Evolutionary conservation across 225 moss, liverwort and hornwort genomes (phyloP).

Genomic region (Pseudoscleropodium purum): DNA sequence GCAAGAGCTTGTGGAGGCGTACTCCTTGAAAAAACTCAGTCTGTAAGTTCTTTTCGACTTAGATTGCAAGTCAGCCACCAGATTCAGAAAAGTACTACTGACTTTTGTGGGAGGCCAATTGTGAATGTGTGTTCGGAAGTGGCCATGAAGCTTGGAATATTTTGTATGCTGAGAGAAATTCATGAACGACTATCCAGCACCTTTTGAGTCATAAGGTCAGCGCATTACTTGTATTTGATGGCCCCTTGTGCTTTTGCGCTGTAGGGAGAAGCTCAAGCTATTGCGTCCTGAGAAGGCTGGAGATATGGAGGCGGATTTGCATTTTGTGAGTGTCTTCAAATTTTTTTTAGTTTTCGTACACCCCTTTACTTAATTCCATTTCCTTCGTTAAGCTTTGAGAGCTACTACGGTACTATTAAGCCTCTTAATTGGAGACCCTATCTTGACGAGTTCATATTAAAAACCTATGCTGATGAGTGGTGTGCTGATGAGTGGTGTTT

Average conservation of each 20-base stretch:
- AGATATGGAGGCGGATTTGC: conserved; percentile 80
- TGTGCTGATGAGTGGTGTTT: not conserved
- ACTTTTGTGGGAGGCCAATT: not conserved
- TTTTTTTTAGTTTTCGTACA: not conserved
- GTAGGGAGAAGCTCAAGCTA: conserved; percentile 77
- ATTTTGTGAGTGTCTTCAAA: conserved; percentile 35
- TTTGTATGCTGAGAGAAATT: not conserved
- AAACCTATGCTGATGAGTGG: not conserved
- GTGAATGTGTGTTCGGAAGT: not conserved
- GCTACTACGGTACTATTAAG: not conserved
- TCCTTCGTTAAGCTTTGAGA: not conserved
- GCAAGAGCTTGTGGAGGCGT: conserved; percentile 71
- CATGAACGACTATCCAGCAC: not conserved
- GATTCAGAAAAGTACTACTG: not conserved
- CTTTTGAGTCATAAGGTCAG: not conserved
- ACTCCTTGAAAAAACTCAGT: conserved; percentile 63
- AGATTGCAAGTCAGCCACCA: not conserved
- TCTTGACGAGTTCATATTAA: not conserved
- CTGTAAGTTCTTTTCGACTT: conserved; percentile 33
- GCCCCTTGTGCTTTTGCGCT: conserved; percentile 1
- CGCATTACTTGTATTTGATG: not conserved
- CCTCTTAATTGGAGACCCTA: not conserved
- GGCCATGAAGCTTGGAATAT: not conserved
- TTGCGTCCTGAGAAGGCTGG: conserved; percentile 75
- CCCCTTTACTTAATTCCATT: not conserved